phyloP scores from a whole-genome alignment of 129 eudicot genomes.

The Chrysanthemum makinoi region DNA sequence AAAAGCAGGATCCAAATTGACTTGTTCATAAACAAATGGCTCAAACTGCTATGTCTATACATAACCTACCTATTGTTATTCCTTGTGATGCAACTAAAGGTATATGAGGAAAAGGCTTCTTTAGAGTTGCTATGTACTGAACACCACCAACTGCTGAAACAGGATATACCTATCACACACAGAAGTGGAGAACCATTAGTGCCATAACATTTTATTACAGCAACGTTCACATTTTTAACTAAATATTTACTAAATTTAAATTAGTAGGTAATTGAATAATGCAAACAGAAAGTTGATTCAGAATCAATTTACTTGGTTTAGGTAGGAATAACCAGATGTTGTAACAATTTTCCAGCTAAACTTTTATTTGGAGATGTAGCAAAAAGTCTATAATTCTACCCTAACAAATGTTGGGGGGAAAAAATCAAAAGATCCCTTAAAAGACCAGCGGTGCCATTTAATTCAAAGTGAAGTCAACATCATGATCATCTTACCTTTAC shows the following conservation, averaged over 20 bases:
- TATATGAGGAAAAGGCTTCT: conserved; percentile 81
- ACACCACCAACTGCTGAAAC: conserved; percentile 82
- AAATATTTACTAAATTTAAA: no score
- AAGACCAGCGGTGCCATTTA: no score
- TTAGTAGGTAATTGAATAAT: no score
- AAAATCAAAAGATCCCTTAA: not conserved
- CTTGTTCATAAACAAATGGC: not conserved
- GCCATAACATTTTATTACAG: no score
- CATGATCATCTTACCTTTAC: conserved; percentile 55
- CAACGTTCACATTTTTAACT: no score
- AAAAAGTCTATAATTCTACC: not conserved
- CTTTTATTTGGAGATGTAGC: no score
- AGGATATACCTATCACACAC: conserved; percentile 60
- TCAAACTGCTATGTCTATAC: not conserved
- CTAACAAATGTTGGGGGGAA: not conserved
- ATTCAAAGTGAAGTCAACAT: no score
- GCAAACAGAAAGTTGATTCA: no score
- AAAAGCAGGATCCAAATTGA: not conserved
- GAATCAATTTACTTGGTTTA: no score
- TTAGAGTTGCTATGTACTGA: conserved; percentile 57
- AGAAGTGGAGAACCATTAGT: not conserved
- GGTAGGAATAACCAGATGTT: no score
- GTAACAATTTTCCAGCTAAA: no score
- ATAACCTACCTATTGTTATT: conserved; percentile 55
- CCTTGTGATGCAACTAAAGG: conserved; percentile 93